Base-by-base conservation (phyloP, 306 rosid genomes). In the Fagus crenata region DNA sequence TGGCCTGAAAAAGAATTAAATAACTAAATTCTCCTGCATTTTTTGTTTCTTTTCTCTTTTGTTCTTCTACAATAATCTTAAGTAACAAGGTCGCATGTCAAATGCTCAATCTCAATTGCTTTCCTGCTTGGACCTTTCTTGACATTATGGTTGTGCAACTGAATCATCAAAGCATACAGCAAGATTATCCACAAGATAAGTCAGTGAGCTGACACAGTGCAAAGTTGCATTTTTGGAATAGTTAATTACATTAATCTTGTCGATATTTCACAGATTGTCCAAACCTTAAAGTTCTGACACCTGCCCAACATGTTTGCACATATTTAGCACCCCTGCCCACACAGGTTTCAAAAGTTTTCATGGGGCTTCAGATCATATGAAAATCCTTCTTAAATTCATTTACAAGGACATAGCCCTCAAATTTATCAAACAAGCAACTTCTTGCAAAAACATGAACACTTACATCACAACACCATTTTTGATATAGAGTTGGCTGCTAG, bases 181-280 rank as follows among this genome's bases (percentile, higher is more conserved):
- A 43, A 43, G 49, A 43, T 43, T 43, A 32, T 43, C 49, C 1
- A 2, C 49, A 43, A 43, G 49, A 43, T 43, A 43, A 43, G 8
- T 43, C 8, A 43, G 49, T 43, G 7, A 11, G 49, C 49, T 1
- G 11, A 43, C 2, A 42, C 9, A 43, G 0, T 43, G 49, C 49
- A 43, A 43, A 43, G 49, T 43, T 7, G 3, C 8, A 3, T 43
- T 43, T 43, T 43, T 43, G 49, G 2, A 43, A 43, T 43, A 7
- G 12, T 43, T 43, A 8, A 8, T 35, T 35, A 61, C 42, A 61
- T 61, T 12, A 13, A 61, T 33, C 42, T 61, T 61, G 4, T 33
- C 41, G 13, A n/a, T 65, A 15, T 37, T 49, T 65, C 31, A 65
- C 49, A 15, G 70, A 65, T 61, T 61, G 42, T 33, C 68, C 70